phyloP scores from a whole-genome alignment of 208 protist species.

The Leishmania aethiopica region DNA sequence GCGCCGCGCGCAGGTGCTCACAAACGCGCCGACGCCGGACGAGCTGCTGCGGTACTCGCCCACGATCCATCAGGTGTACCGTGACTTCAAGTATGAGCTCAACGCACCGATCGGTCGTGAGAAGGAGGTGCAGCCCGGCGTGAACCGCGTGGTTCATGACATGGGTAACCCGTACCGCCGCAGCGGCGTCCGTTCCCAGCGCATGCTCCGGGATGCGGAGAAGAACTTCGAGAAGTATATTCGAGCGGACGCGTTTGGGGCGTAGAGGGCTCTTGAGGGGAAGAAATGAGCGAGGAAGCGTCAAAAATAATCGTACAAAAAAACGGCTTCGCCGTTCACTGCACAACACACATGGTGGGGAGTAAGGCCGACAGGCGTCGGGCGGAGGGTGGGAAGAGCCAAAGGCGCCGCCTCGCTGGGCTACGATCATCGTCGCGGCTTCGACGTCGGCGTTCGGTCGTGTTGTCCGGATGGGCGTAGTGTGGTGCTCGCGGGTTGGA shows the following conservation, averaged over 20 bases:
- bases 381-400: background rate
- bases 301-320: no score
- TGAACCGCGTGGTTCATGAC: conserved; percentile 80
- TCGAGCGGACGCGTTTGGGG: conserved; percentile 53
- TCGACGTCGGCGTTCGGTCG: no score
- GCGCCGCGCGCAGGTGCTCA: conserved; percentile 69
- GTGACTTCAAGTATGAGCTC: conserved; percentile 88
- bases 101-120: conserved; percentile 87
- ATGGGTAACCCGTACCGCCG: conserved; percentile 85
- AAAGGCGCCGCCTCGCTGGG: background rate
- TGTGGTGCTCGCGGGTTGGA: background rate
- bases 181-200: conserved; percentile 40
- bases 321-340: background rate
- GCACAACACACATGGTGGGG: background rate
- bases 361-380: background rate
- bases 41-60: conserved; percentile 88
- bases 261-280: conserved; percentile 20
- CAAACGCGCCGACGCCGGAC: conserved; percentile 86
- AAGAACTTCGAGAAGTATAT: conserved; percentile 86
- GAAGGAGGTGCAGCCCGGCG: conserved; percentile 78
- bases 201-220: conserved; percentile 78
- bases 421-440: background rate
- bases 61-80: conserved; percentile 90
- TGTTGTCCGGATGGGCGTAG: background rate
- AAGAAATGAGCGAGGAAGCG: background rate